Evolutionary conservation across 2,329 filamentous ascomycete species (phyloP), one percentile per base, ranked within the genome.

Genomic region (Aspergillus sp.): DNA sequence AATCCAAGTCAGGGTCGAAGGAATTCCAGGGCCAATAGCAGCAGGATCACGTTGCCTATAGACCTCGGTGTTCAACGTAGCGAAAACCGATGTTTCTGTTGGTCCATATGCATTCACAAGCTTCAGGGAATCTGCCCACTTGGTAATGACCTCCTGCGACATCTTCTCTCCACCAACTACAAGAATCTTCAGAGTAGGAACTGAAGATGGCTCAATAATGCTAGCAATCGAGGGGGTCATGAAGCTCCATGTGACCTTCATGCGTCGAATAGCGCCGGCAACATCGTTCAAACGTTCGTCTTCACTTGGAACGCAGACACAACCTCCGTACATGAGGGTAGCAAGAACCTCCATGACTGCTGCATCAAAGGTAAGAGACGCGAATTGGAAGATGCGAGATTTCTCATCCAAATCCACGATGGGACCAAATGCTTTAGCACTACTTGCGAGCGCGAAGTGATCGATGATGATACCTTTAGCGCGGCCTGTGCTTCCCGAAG

Each of bases 61-160:
- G 7, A 46, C 19, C 19, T 12, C 30, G 6, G 44, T 28, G 30
- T 46, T 46, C 10, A 46, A 8, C 2, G 44, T 43, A 10, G 44
- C 40, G 19, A 46, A 38, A 10, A 46, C 37, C 5, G 40, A 13
- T 10, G 33, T 35, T 19, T 69, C 67, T 6, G 64, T 63, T 3
- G 67, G 65, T 4, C 67, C 67, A 42, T 70, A 70, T 10, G 52
- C 60, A 39, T 66, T 68, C 43, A 66, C 56, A 26, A 75, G 50
- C 7, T 62, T 64, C 1, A 67, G 61, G 8, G 50, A 54, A 19
- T 61, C 59, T 10, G 74, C 76, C 90, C 90, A 95, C 37, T 74
- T 76, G 0, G 76, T 72, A 33, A 85, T 80, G 1, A 95, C 86
- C 28, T 81, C 77, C 30, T 81, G 77, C 0, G 86, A 90, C 67